Evolutionary conservation across 495 filamentous ascomycete genomes (phyloP), one percentile per base, ranked within the genome.

Genomic region (Rhizodiscina lignyota): DNA sequence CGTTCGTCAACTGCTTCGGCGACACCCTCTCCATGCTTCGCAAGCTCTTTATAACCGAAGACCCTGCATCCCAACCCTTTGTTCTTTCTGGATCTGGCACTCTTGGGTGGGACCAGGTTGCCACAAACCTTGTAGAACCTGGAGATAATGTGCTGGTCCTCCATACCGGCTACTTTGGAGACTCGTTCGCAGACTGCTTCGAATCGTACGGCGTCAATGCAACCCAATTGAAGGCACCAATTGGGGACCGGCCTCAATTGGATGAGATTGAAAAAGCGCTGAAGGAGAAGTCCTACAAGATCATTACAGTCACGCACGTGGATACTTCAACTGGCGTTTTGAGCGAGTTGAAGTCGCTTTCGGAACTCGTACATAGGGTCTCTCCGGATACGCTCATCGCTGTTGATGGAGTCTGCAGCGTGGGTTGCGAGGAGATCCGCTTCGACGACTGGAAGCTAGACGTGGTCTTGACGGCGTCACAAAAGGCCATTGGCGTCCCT

Each of bases 281-380:
- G 35, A 77, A 77, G 52, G 69, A 79, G 64, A 93, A 87, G 62
- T 65, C 73, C 39, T 94, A 94, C 63, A 93, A 93, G 68, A 41
- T 81, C 34, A 61, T 97, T 49, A 94, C 89, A 29, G 75, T 96
- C 40, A 97, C 89, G 4, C 89, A 97, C 57, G 86, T 93, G 38
- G 89, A 97, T 49, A 97, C 89, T 17, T 93, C 84, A 4, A 97
- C 89, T 26, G 89, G 89, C 34, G 89, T 97, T 4, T 64, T 97
- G 32, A 84, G 74, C 48, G 89, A 97, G 42, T 67, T 97, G 45
- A 77, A 91, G 64, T 66, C 69, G 29, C 60, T 97, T 26, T 72
- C 83, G 12, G 78, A 80, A 52, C 56, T 92, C 13, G 79, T 94
- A 34, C 80, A 79, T 52, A 62, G 70, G 26, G 81, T 94, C 44